Conservation (phyloP, 2,329 filamentous ascomycete species). For the Didymella pomorum region DNA sequence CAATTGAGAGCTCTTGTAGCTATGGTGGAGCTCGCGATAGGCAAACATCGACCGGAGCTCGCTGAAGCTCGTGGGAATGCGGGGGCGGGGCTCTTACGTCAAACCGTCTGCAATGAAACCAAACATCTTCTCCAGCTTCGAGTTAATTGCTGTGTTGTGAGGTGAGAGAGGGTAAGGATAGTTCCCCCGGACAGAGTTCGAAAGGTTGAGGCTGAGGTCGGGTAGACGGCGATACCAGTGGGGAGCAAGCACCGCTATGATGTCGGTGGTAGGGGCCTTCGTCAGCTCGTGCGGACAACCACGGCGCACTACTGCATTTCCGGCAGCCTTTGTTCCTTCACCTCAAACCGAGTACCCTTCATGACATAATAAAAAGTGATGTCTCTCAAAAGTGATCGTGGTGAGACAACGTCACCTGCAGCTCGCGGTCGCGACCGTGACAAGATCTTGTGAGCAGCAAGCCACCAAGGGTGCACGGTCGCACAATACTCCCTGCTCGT, state of each 20-base stretch:
- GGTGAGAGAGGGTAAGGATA: constrained; percentile 7
- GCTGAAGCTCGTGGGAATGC: constrained; percentile 28
- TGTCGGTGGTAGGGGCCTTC: constrained; percentile 17
- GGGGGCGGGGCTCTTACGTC: constrained; percentile 48
- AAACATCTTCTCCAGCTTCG: constrained; percentile 40
- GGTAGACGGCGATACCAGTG: constrained; percentile 27
- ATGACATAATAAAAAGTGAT: background rate
- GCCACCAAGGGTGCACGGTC: background rate
- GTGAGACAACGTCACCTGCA: background rate
- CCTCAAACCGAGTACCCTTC: background rate
- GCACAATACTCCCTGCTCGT: background rate
- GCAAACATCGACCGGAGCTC: constrained; percentile 1
- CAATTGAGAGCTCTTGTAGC: constrained; percentile 25
- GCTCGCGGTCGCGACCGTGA: background rate
- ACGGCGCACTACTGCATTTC: constrained; percentile 22
- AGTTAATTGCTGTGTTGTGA: background rate
- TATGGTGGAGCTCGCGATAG: constrained; percentile 19
- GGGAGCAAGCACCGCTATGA: constrained; percentile 27
- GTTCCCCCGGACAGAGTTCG: constrained; percentile 14
- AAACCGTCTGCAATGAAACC: constrained; percentile 50
- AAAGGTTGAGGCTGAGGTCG: constrained; percentile 28
- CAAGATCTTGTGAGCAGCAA: constrained; percentile 4
- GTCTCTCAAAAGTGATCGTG: background rate
- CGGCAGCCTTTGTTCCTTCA: constrained; percentile 11
- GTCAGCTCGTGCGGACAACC: constrained; percentile 21